Percentiles rank a stretch among this genome's conserved stretches.
phyloP scores from a whole-genome alignment of 2,329 filamentous ascomycete species.

The Alternaria alternata region DNA sequence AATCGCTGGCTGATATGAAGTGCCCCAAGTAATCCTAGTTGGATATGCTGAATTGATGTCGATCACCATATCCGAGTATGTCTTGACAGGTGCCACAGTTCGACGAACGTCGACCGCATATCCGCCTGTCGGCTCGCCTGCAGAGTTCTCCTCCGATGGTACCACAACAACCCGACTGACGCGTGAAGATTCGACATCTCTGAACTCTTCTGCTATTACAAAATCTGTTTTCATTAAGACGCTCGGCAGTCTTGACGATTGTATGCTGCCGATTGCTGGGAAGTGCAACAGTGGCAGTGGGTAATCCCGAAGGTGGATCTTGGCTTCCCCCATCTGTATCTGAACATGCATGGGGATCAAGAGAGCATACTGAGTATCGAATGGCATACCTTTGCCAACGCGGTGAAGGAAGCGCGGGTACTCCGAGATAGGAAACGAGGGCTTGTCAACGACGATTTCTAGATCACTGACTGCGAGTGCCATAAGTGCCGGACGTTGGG shows the following conservation, averaged over 20 bases:
- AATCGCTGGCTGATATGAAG: slow-evolving; percentile 95
- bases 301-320: slow-evolving; percentile 89
- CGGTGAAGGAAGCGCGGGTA: slow-evolving; percentile 84
- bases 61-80: slow-evolving; percentile 89
- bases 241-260: slow-evolving; percentile 81
- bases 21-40: slow-evolving; percentile 95
- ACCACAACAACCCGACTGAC: slow-evolving; percentile 85
- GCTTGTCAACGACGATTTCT: slow-evolving; percentile 86
- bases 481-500: slow-evolving; percentile 84
- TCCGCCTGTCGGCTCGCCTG: slow-evolving; percentile 68
- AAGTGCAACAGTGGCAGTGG: slow-evolving; percentile 92
- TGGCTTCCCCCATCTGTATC: slow-evolving; percentile 88
- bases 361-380: slow-evolving; percentile 87
- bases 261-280: slow-evolving; percentile 78
- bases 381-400: slow-evolving; percentile 96
- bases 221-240: slow-evolving; percentile 89
- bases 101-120: slow-evolving; percentile 88
- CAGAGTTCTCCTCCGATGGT: slow-evolving; percentile 67
- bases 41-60: slow-evolving; percentile 93
- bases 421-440: slow-evolving; percentile 84
- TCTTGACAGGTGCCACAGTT: slow-evolving; percentile 94
- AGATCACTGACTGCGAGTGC: slow-evolving; percentile 82
- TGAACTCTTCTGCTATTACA: slow-evolving; percentile 92
- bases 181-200: slow-evolving; percentile 79
- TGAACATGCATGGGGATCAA: slow-evolving; percentile 89